A percentile compares a stretch with the other conserved stretches of the same genome.
Conservation (phyloP, 441 rosid genomes). For the Geranium incanum region DNA sequence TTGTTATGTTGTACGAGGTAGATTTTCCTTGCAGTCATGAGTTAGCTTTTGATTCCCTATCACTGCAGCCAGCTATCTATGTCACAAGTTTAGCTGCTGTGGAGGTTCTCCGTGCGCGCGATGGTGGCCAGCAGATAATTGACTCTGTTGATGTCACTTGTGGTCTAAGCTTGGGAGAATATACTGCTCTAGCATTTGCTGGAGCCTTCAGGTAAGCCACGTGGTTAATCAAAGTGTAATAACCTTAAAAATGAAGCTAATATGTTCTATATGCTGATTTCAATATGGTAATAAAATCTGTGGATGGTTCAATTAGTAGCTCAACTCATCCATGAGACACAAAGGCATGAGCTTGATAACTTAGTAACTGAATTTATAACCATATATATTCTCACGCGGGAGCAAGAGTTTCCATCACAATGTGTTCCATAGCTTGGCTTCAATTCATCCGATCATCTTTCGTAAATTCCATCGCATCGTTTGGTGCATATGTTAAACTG, state of each 20-base stretch:
- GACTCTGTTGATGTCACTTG: conserved; percentile 90
- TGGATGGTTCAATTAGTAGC: background rate
- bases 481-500: background rate
- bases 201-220: conserved; percentile 78
- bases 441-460: too few relatives aligned
- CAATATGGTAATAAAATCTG: too few relatives aligned
- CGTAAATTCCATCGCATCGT: background rate
- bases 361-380: background rate
- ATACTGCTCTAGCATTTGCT: conserved; percentile 92
- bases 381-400: background rate
- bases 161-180: conserved; percentile 97
- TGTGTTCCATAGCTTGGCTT: too few relatives aligned
- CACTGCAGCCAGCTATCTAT: conserved; percentile 88
- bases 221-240: background rate
- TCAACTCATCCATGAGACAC: background rate
- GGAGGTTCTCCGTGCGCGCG: conserved; percentile 74
- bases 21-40: background rate
- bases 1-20: background rate
- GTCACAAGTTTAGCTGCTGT: conserved; percentile 98
- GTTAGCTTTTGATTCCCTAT: conserved; percentile 16
- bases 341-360: background rate
- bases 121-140: conserved; percentile 81
- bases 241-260: background rate
- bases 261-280: too few relatives aligned
- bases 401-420: too few relatives aligned